Evolutionary conservation across 163 green algal species (phyloP).

Genomic region (Scenedesmus sp.): DNA sequence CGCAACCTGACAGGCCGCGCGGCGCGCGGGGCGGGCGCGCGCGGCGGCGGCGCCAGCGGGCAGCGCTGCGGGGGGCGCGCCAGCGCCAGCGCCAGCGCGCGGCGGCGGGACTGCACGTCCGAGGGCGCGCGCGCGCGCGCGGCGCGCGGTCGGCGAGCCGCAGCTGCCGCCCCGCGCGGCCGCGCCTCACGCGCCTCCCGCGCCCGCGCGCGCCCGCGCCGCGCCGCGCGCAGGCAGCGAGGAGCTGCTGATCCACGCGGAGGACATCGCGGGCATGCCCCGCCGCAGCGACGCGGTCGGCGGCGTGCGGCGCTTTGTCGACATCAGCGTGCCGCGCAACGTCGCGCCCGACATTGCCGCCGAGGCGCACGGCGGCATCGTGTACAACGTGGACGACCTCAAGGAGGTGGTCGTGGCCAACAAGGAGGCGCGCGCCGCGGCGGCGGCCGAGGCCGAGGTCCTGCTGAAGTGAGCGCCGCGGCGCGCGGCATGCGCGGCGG

Average conservation of each 20-base stretch:
- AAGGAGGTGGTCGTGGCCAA: slow-evolving; percentile 97
- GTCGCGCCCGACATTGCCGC: slow-evolving; percentile 85
- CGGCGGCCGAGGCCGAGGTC: slow-evolving; percentile 92
- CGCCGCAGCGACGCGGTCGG: slow-evolving; percentile 71
- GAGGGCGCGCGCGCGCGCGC: too few species aligned
- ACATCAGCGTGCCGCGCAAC: slow-evolving; percentile 99
- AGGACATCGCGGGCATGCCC: slow-evolving; percentile 80
- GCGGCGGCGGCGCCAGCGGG: background rate
- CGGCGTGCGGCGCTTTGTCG: slow-evolving; percentile 92
- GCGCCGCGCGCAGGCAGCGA: slow-evolving; percentile 59
- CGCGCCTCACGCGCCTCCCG: background rate
- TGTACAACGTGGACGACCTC: slow-evolving; percentile 99
- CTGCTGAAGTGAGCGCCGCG: slow-evolving; percentile 66
- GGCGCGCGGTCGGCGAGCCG: too few species aligned
- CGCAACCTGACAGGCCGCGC: too few species aligned
- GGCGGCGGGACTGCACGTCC: background rate
- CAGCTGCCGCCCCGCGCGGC: too few species aligned
- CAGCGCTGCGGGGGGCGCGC: background rate
- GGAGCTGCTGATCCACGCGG: slow-evolving; percentile 89
- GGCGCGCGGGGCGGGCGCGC: background rate
- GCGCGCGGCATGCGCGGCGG: background rate
- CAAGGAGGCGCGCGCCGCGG: slow-evolving; percentile 86
- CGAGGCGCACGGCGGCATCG: slow-evolving; percentile 62
- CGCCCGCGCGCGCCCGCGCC: background rate
- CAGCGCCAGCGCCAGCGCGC: background rate